These are phyloP conservation scores for Lipomyces chichibuensis DNA, from an alignment of 805 yeast genomes.

Conservation along the genomic window DNA sequence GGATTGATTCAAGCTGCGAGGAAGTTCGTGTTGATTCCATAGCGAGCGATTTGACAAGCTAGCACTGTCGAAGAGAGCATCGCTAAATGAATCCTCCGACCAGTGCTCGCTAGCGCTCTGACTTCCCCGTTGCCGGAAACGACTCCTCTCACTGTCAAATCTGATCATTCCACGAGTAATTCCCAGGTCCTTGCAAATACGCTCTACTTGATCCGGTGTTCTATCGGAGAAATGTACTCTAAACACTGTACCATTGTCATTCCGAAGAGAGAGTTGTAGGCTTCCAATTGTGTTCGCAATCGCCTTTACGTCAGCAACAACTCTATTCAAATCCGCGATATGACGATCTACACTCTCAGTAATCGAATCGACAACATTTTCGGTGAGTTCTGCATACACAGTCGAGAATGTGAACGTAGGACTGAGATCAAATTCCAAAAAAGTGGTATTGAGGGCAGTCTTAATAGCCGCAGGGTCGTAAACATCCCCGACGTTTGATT, in stretches of 20 bases:
- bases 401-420: slow-evolving; percentile 50
- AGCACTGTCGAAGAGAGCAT: background rate
- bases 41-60: background rate
- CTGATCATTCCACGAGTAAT: slow-evolving; percentile 22
- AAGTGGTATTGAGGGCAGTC: slow-evolving; percentile 39
- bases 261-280: slow-evolving; percentile 58
- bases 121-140: background rate
- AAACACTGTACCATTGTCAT: slow-evolving; percentile 46
- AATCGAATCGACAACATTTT: slow-evolving; percentile 50
- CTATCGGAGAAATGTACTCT: slow-evolving; percentile 74
- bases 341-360: slow-evolving; percentile 44
- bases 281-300: slow-evolving; percentile 61
- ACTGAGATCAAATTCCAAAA: slow-evolving; percentile 59
- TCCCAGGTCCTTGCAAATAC: slow-evolving; percentile 22
- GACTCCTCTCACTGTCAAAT: slow-evolving; percentile 2
- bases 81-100: background rate
- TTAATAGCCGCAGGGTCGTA: background rate
- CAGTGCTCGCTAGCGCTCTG: background rate
- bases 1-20: background rate
- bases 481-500: background rate
- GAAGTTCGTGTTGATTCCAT: background rate
- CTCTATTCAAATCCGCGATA: slow-evolving; percentile 41
- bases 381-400: slow-evolving; percentile 50
- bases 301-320: slow-evolving; percentile 43
- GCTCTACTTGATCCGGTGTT: slow-evolving; percentile 60